Percentiles rank a stretch among this genome's conserved stretches.
These are phyloP conservation scores for Kluyveromyces nonfermentans DNA, from an alignment of 805 yeast species.

Conservation along the genomic window DNA sequence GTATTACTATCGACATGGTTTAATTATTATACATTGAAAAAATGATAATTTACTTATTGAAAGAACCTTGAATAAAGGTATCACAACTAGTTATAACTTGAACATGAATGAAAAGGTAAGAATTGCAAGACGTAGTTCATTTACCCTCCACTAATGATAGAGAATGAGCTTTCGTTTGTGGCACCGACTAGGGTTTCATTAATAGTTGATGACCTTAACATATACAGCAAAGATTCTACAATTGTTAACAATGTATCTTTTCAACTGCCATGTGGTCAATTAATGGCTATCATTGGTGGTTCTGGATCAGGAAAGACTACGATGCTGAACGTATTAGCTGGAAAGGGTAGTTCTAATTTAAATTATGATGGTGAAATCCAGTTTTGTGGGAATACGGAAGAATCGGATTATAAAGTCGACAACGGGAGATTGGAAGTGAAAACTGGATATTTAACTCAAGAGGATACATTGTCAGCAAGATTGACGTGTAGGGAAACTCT, in stretches of 20 bases:
- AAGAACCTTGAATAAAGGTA: too few species aligned
- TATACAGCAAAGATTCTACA: constrained; percentile 20
- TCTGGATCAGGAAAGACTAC: constrained; percentile 87
- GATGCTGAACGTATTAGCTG: constrained; percentile 54
- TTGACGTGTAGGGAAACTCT: constrained; percentile 67
- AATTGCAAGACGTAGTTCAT: not conserved
- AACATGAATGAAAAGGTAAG: not conserved
- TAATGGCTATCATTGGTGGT: constrained; percentile 80
- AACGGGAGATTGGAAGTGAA: constrained; percentile 1
- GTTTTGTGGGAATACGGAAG: constrained; percentile 13
- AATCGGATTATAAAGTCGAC: not conserved
- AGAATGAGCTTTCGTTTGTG: constrained; percentile 19
- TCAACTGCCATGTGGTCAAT: constrained; percentile 47
- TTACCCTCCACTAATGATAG: constrained; percentile 6
- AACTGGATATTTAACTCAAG: constrained; percentile 61
- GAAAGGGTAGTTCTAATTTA: constrained; percentile 36
- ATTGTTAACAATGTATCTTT: constrained; percentile 46
- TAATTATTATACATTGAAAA: too few species aligned
- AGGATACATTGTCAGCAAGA: constrained; percentile 62
- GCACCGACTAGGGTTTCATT: constrained; percentile 15
- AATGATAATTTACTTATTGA: too few species aligned
- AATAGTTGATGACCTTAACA: constrained; percentile 20
- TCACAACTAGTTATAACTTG: not conserved
- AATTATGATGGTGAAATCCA: constrained; percentile 35
- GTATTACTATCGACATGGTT: too few species aligned